Evolutionary conservation across 352 stramenopile species (phyloP).

Genomic region (Globisporangium radiosum): DNA sequence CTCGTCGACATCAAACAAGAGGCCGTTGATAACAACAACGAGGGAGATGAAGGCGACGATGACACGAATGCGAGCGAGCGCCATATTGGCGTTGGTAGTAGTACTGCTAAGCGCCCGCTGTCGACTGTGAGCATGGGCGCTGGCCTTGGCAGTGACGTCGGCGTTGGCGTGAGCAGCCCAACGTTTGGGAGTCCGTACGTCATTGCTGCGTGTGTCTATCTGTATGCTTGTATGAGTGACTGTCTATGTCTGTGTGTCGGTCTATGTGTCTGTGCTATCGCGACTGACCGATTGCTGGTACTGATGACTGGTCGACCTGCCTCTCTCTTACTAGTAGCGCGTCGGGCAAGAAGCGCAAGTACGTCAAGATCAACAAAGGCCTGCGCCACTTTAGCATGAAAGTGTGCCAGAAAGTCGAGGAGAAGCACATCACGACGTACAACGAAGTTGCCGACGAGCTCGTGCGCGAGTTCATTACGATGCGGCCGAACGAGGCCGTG

Average conservation of each 20-base stretch:
- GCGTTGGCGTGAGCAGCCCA: slow-evolving; percentile 25
- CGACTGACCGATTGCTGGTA: too few species aligned
- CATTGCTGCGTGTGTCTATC: background rate
- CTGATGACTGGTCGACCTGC: background rate
- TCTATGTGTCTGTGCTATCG: slow-evolving; percentile 6
- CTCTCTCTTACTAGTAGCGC: slow-evolving; percentile 17
- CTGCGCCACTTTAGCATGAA: slow-evolving; percentile 95
- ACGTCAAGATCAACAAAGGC: slow-evolving; percentile 87
- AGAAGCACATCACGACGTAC: slow-evolving; percentile 93
- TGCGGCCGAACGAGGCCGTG: slow-evolving; percentile 75
- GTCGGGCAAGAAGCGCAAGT: slow-evolving; percentile 72
- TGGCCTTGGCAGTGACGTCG: slow-evolving; percentile 10
- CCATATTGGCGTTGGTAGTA: too few species aligned
- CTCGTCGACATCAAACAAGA: slow-evolving; percentile 59
- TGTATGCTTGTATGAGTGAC: slow-evolving; percentile 1
- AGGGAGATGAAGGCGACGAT: background rate
- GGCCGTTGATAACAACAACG: slow-evolving; percentile 3
- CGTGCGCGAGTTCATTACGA: slow-evolving; percentile 84
- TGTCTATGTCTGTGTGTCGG: background rate
- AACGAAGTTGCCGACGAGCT: slow-evolving; percentile 95
- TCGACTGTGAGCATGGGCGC: slow-evolving; percentile 6
- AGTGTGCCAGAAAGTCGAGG: slow-evolving; percentile 95
- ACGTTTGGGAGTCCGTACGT: slow-evolving; percentile 57
- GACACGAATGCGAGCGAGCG: background rate
- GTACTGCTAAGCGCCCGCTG: slow-evolving; percentile 18